phyloP scores from a whole-genome alignment of 768 basidiomycete species.

The Termitomyces sp. region DNA sequence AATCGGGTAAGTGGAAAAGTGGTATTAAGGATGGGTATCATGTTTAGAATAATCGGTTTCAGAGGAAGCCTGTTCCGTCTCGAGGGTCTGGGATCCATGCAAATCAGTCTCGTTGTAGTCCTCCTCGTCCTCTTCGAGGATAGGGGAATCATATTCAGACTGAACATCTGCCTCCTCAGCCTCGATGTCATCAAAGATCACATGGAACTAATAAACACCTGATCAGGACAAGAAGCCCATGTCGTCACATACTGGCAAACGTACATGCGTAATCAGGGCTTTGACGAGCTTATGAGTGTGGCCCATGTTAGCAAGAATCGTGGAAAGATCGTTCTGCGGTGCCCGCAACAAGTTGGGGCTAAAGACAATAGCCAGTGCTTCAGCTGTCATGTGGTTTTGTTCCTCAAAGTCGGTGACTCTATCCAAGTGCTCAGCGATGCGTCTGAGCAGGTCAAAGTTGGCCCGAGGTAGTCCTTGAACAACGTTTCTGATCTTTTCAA shows the following conservation, averaged over 20 bases:
- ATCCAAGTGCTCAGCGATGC: constrained; percentile 82
- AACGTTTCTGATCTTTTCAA: constrained; percentile 58
- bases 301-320: constrained; percentile 79
- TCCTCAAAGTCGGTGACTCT: constrained; percentile 89
- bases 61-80: constrained; percentile 12
- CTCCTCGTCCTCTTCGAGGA: constrained; percentile 65
- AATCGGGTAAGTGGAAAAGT: background rate
- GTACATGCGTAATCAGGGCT: constrained; percentile 68
- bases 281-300: constrained; percentile 72
- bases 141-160: constrained; percentile 58
- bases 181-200: constrained; percentile 71
- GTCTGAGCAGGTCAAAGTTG: constrained; percentile 75
- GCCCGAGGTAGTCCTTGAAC: constrained; percentile 65
- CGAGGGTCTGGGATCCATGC: constrained; percentile 10
- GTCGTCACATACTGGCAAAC: constrained; percentile 17
- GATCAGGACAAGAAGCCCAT: constrained; percentile 7
- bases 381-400: constrained; percentile 85
- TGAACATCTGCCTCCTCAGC: constrained; percentile 58
- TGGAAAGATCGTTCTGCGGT: constrained; percentile 71
- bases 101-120: constrained; percentile 21
- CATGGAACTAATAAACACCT: constrained; percentile 40
- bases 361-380: constrained; percentile 81
- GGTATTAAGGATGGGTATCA: constrained; percentile 17
- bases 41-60: constrained; percentile 12
- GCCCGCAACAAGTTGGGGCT: constrained; percentile 76